Conservation (phyloP, 441 rosid species). For the Gossypium gossypioides region DNA sequence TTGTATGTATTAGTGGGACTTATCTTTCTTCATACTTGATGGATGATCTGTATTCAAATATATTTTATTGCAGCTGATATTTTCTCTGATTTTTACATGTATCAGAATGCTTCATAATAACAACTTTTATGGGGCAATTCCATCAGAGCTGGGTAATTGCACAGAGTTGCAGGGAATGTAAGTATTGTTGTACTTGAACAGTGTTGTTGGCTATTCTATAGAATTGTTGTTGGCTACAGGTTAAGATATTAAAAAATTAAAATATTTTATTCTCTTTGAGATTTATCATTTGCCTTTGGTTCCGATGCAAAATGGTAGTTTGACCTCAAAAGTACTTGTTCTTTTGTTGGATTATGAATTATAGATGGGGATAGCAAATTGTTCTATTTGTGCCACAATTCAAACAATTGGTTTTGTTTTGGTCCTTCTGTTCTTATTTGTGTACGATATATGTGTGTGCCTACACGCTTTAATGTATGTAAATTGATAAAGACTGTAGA, state of each 20-base stretch:
- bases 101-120: conserved; percentile 70
- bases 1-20: conserved; percentile 43
- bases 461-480: background rate
- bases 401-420: background rate
- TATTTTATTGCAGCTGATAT: conserved; percentile 17
- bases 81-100: conserved; percentile 6
- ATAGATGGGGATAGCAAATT: background rate
- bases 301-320: background rate
- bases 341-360: background rate
- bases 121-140: conserved; percentile 71
- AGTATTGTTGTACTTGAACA: conserved; percentile 21
- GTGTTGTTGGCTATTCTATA: background rate
- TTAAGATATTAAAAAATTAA: background rate
- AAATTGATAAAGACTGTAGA: background rate
- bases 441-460: background rate
- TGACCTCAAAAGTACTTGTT: background rate
- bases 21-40: conserved; percentile 10
- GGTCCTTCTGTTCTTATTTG: background rate
- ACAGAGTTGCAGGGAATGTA: conserved; percentile 62
- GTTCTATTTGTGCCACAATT: background rate
- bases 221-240: background rate
- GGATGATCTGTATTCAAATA: background rate
- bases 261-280: background rate
- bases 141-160: conserved; percentile 73
- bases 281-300: background rate